Evolutionary conservation across 164 flowering plant species (phyloP), one percentile per base, ranked within the genome.

Genomic region (Macadamia tetraphylla): DNA sequence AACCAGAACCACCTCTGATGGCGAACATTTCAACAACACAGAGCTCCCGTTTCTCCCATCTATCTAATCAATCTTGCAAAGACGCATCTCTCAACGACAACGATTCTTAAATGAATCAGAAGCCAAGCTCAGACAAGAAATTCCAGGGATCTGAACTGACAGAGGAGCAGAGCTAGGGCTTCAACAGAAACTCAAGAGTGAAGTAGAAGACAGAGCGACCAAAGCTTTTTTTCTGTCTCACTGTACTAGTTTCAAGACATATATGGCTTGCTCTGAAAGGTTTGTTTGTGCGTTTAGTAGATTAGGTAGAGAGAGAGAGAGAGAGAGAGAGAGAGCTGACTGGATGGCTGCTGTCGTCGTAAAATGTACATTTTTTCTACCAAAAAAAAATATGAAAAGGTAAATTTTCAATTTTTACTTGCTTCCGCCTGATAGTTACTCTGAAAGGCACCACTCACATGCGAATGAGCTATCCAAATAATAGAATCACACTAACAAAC

Each of bases 11-110:
- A 29, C 62, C 62, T 46, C 62, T 55, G 58, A 42, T 9, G 44
- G 62, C 71, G 30, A 67, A n/a, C 84, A 78, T 75, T 71, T 76
- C 72, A 60, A 44, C 53, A 51, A 18, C 12, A 1, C 17, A 56
- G 71, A 43, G 6, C 67, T 60, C 32, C 23, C 23, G 23, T 23
- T 23, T 23, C 23, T 23, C 23, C 23, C 23, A 23, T 23, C 23
- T 23, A 23, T 23, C 23, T 23, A 23, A 23, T 23, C 23, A 23
- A 23, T 23, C 23, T 23, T 23, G 23, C 23, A 23, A 23, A 23
- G 23, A 23, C 23, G 17, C 57, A 11, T 17, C 18, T 11, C 57
- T 17, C 57, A 53, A 13, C 57, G n/a, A 14, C 40, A 5, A 46
- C 1, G 3, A 11, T 1, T 46, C 23, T 23, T 23, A 11, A 3